Base-by-base conservation (phyloP, 148 eudicot genomes). In the Cornus kousa region DNA sequence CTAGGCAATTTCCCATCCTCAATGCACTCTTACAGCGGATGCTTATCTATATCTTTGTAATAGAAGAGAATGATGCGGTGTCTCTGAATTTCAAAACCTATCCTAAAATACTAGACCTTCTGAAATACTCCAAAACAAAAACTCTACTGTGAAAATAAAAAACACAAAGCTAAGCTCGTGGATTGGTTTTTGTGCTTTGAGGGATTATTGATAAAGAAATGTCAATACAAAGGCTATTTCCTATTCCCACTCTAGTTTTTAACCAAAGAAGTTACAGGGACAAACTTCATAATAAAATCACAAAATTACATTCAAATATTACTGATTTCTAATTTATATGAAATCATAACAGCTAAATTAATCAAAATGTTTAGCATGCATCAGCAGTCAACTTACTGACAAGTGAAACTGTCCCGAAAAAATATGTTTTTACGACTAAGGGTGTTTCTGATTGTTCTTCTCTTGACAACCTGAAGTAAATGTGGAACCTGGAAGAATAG, bases 391-490 rank as follows among this genome's bases (percentile, higher is more conserved):
- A 88, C 98, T 92, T 90, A 96, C 99, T 93, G 99, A 80, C 99
- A 96, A 75, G 80, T 89, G 85, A 83, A 96, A 76, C 83, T 90
- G 85, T 96, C 99, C 59, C 99, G 89, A 65, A 73, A 85, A 23
- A 93, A 85, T 75, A 96, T 86, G 81, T 90, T 93, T 83, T 91
- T 96, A 70, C 99, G 98, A 84, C 97, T 93, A 81, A 96, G 92
- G 72, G 84, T 83, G 81, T 86, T 93, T 73, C 70, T 87, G 76
- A 89, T 83, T 88, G 87, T 87, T 82, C 92, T 92, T 84, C 97
- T 84, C 85, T 87, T 96, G 83, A 96, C 87, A 84, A 92, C 93
- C 86, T 96, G 99, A 64, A 96, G 92, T 82, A 96, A 86, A 78
- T 93, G 91, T 17, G 93, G 99, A 85, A 96, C 97, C 99, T 96